Conservation (phyloP, 2,329 filamentous ascomycete species). For the Exophiala calicioides region DNA sequence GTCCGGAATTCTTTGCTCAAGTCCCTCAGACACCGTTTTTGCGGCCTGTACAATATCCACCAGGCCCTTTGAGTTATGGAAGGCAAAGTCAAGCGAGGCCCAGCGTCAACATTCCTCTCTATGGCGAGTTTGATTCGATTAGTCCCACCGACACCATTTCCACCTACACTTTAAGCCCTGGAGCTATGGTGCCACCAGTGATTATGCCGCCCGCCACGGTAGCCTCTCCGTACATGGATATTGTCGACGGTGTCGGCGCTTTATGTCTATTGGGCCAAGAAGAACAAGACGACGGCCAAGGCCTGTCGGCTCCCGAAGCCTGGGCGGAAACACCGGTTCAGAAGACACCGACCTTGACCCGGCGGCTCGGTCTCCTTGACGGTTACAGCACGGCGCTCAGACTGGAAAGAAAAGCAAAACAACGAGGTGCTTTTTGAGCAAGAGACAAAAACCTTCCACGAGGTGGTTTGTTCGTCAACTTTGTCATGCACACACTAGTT, state of each 20-base stretch:
- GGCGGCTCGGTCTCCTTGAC: too few relatives aligned
- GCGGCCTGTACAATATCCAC: conserved; percentile 6
- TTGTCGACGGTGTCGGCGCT: not conserved
- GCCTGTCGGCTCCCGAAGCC: too few relatives aligned
- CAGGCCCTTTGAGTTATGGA: not conserved
- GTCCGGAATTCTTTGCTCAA: not conserved
- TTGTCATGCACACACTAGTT: too few relatives aligned
- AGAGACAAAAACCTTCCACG: too few relatives aligned
- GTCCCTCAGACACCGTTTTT: conserved; percentile 11
- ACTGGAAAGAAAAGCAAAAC: too few relatives aligned
- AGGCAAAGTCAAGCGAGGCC: not conserved
- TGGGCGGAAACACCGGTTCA: not conserved
- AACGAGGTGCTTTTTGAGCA: too few relatives aligned
- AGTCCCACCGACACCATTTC: conserved; percentile 18
- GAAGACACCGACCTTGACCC: not conserved
- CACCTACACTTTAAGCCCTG: conserved; percentile 8
- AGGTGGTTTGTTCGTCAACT: too few relatives aligned
- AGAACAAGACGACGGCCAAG: not conserved
- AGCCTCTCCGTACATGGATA: not conserved
- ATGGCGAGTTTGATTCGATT: not conserved
- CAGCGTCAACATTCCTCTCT: not conserved
- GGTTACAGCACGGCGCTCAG: too few relatives aligned
- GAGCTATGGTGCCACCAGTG: not conserved
- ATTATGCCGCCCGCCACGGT: not conserved
- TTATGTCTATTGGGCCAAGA: not conserved